phyloP scores from a whole-genome alignment of 345 rosid genomes.

The Bruguiera gymnorhiza region DNA sequence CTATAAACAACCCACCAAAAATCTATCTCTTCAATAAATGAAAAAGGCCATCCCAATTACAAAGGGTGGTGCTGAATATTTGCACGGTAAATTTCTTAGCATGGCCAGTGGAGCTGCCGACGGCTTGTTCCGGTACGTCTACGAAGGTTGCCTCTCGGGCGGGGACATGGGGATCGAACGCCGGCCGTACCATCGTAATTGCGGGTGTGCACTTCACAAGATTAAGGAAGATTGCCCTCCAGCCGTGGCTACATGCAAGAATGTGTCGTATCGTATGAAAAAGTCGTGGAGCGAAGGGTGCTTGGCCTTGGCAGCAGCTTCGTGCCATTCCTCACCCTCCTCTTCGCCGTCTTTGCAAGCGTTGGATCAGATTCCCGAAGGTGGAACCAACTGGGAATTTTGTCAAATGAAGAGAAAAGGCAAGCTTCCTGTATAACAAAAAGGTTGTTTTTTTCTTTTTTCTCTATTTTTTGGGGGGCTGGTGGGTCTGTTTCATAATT shows the following conservation, averaged over 20 bases:
- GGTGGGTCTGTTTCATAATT: too few relatives aligned
- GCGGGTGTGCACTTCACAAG: slow-evolving; percentile 57
- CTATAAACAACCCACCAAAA: not conserved
- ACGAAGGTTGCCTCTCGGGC: slow-evolving; percentile 60
- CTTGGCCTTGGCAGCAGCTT: slow-evolving; percentile 36
- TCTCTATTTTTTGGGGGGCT: too few relatives aligned
- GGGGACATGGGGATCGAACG: slow-evolving; percentile 43
- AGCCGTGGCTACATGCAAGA: slow-evolving; percentile 22
- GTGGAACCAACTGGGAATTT: not conserved
- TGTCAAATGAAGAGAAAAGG: not conserved
- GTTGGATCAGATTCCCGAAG: not conserved
- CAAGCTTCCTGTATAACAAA: not conserved
- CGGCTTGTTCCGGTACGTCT: slow-evolving; percentile 48
- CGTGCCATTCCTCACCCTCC: slow-evolving; percentile 35
- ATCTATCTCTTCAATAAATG: not conserved
- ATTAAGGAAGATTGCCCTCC: slow-evolving; percentile 27
- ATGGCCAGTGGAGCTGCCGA: slow-evolving; percentile 57
- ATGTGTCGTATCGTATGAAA: slow-evolving; percentile 50
- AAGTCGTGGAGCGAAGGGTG: slow-evolving; percentile 69
- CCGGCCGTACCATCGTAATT: slow-evolving; percentile 67
- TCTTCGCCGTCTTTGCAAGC: slow-evolving; percentile 33
- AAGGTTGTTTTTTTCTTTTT: too few relatives aligned
- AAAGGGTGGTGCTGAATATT: not conserved
- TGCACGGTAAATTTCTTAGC: not conserved
- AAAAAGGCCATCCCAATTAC: too few relatives aligned